Evolutionary conservation across 805 yeast genomes (phyloP), one percentile per base, ranked within the genome.

Genomic region (Saccharomyces eubayanus): DNA sequence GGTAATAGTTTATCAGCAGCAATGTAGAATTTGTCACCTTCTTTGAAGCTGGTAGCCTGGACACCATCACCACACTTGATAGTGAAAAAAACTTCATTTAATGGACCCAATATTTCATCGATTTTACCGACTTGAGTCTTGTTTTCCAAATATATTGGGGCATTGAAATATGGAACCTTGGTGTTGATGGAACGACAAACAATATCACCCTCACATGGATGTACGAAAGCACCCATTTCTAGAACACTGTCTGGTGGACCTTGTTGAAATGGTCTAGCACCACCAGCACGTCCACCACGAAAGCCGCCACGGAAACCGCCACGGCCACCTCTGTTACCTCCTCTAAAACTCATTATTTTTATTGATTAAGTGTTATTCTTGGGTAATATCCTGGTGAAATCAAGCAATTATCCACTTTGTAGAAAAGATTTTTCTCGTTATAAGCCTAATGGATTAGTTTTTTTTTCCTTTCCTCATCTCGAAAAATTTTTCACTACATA

Each of bases 1-100:
- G 99, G 99, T 61, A 94, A 82, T 62, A 94, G 79, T 74, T 94
- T 94, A 74, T 94, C 98, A 52, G 95, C 89, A 55, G 91, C 96
- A 73, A 94, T 94, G 77, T 75, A 94, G 71, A 94, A 92, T 75
- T 91, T 91, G 74, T 94, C 99, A 62, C 98, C 99, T 48, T 82
- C 87, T 73, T 89, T 89, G 80, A 94, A 94, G 51, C 96, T 88
- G 40, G 80, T 74, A 53, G 99, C 97, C 71, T 87, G 94, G 51
- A 94, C 94, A 68, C 99, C 99, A 69, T 94, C 99, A 51, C 87
- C 78, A 54, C 97, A 94, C 75, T 94, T 94, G 63, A 94, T 84
- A 41, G 99, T 94, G 80, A 94, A 94, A 70, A 81, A 92, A n/a
- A 94, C 97, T 74, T 94, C 99, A 70, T 94, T 94, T 70, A 94